Conservation (phyloP, 169 alveolate genomes). For the Nephromyces sp. region DNA sequence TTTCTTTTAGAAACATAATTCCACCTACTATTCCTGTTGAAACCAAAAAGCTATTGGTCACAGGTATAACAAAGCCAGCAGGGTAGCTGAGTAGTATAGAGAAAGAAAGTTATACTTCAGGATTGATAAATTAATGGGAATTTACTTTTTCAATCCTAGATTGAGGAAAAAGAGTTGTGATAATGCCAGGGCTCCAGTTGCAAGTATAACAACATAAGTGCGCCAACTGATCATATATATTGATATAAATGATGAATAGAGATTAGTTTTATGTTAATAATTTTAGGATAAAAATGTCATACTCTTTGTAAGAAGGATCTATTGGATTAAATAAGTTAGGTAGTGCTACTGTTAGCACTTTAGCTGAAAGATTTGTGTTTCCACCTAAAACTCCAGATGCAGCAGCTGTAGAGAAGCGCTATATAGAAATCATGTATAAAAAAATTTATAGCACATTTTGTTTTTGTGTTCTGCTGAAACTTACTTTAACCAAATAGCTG, state of each 20-base stretch:
- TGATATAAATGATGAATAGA: background rate
- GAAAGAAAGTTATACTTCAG: background rate
- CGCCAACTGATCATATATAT: slow-evolving; percentile 15
- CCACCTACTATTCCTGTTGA: slow-evolving; percentile 20
- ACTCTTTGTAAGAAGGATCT: slow-evolving; percentile 1
- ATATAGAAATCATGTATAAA: no score
- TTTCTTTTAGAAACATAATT: slow-evolving; percentile 13
- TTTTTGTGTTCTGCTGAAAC: no score
- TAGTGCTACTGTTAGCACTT: slow-evolving; percentile 6
- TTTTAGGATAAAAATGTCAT: background rate
- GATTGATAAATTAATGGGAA: background rate
- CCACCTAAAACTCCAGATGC: slow-evolving; percentile 34
- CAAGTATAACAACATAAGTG: slow-evolving; percentile 9
- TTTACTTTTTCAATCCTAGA: slow-evolving; percentile 12
- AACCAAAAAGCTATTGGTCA: slow-evolving; percentile 22
- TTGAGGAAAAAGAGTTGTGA: slow-evolving; percentile 17
- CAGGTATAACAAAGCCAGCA: slow-evolving; percentile 27
- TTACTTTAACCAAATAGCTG: slow-evolving; percentile 12
- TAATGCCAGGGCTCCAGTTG: background rate
- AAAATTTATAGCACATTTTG: no score
- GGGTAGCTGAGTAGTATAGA: slow-evolving; percentile 3
- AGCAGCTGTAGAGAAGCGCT: slow-evolving; percentile 23
- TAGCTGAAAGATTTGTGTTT: slow-evolving; percentile 19
- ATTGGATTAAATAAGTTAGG: slow-evolving; percentile 4
- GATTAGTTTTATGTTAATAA: background rate